These are phyloP conservation scores for Maudiozyma pseudohumilis DNA, from an alignment of 805 yeast genomes.

Conservation along the genomic window DNA sequence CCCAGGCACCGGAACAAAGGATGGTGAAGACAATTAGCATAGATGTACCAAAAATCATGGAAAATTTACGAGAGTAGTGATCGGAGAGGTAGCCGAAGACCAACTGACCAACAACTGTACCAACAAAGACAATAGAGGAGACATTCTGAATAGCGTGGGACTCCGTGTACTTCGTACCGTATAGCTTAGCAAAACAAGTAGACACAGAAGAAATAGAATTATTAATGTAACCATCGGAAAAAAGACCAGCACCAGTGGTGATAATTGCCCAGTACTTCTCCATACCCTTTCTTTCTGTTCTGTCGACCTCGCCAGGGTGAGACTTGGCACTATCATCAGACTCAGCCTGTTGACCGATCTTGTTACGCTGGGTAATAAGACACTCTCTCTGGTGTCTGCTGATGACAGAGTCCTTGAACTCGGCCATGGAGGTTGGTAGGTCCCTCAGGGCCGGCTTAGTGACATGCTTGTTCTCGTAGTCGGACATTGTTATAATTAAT, in stretches of 20 bases:
- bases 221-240: conserved; percentile 88
- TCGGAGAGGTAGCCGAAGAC: conserved; percentile 75
- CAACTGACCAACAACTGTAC: conserved; percentile 82
- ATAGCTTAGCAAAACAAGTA: conserved; percentile 56
- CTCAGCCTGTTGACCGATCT: background rate
- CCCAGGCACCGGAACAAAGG: conserved; percentile 82
- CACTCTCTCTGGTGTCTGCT: background rate
- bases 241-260: conserved; percentile 85
- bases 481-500: background rate
- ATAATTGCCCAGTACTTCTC: conserved; percentile 54
- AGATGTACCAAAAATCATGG: conserved; percentile 71
- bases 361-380: background rate
- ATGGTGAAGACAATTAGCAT: conserved; percentile 71
- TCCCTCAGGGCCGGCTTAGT: background rate
- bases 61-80: conserved; percentile 66
- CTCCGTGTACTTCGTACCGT: conserved; percentile 49
- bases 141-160: conserved; percentile 72
- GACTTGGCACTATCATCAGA: background rate
- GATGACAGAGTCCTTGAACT: background rate
- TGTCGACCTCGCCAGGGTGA: background rate
- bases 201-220: conserved; percentile 73
- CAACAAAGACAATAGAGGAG: conserved; percentile 81
- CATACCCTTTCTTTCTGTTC: background rate
- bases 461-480: conserved; percentile 1
- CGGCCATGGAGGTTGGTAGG: background rate